Conservation (phyloP, 1,139 yeast species). For the Suhomyces taliae region DNA sequence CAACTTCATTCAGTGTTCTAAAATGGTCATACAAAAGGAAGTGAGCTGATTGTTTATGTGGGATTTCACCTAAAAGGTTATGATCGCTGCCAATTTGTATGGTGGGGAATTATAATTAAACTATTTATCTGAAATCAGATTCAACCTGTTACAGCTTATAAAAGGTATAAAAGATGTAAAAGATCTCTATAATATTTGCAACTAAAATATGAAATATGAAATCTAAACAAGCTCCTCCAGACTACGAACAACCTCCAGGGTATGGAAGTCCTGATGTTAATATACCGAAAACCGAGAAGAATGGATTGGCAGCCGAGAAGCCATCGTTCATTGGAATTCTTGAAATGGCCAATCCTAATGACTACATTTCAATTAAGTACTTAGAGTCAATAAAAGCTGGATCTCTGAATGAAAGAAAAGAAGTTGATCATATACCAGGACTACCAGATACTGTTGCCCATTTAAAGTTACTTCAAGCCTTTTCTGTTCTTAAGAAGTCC, state of each 20-base stretch:
- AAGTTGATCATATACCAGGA: slow-evolving; percentile 10
- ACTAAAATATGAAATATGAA: neutral
- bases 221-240: neutral
- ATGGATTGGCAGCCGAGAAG: neutral
- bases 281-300: neutral
- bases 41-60: too few relatives aligned
- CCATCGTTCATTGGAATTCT: neutral
- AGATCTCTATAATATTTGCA: too few relatives aligned
- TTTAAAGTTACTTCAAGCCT: slow-evolving; percentile 32
- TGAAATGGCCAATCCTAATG: neutral
- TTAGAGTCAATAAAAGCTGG: neutral
- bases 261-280: neutral
- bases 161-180: too few relatives aligned
- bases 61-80: too few relatives aligned
- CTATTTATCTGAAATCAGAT: too few relatives aligned
- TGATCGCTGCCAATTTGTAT: too few relatives aligned
- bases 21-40: too few relatives aligned
- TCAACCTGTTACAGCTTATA: too few relatives aligned
- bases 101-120: too few relatives aligned
- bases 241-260: slow-evolving; percentile 18
- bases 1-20: too few relatives aligned
- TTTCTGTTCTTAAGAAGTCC: slow-evolving; percentile 22
- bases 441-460: slow-evolving; percentile 24
- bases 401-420: neutral
- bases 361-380: neutral